Evolutionary conservation across 306 rosid species (phyloP), one percentile per base, ranked within the genome.

Genomic region (Prosopis cineraria): DNA sequence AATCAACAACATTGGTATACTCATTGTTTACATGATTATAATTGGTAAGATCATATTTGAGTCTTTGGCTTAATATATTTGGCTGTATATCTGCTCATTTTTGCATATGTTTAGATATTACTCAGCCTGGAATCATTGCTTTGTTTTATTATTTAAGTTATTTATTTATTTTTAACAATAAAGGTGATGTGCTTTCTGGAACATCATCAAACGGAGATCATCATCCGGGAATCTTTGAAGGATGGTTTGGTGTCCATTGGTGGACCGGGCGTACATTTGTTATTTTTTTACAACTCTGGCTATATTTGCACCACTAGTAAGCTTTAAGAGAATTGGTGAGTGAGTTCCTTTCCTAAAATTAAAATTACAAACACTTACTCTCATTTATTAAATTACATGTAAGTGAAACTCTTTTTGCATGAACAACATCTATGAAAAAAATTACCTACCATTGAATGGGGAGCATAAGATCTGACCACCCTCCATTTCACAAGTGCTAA

Each of bases 101-200:
- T 47, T 6, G 10, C 6, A 5, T 48, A 48, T 48, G 55, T 48
- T 48, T 48, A 48, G 24, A 48, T 19, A 50, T 50, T 50, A 20
- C 25, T n/a, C 6, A 9, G 16, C 13, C 27, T 17, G 52, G 65
- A 68, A 75, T 43, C 75, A 22, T 62, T 13, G 81, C 3, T 72
- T 65, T 88, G 8, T 63, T 65, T 88, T 41, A 12, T 24, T 73
- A 53, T 83, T 73, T 72, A 44, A 8, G 52, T 14, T 52, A 14
- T 60, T 86, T 76, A 43, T 85, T 41, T 70, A 68, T 73, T 85
- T 24, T 77, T 81, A 69, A 52, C 72, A n/a, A 68, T 76, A 82
- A 65, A 93, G 98, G 98, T 72, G 98, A 93, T 78, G 98, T 93
- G 86, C 85, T 93, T 39, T 93, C 98, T 34, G 98, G 98, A 80